Percentiles rank a stretch among this genome's conserved stretches.
These are phyloP conservation scores for Bassia scoparia DNA, from an alignment of 148 eudicot species.

Conservation along the genomic window DNA sequence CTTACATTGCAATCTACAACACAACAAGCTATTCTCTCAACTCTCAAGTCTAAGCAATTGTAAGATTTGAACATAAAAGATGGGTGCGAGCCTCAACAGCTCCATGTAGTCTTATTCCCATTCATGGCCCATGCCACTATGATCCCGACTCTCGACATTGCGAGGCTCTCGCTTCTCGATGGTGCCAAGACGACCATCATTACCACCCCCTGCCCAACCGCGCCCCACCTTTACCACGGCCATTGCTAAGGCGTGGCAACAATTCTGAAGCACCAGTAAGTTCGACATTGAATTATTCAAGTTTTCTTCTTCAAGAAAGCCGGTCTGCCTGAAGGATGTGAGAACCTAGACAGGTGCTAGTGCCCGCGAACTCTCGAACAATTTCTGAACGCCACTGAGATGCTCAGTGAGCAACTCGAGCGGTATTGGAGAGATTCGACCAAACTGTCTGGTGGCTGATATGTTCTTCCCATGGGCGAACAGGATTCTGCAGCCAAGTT, in stretches of 20 bases:
- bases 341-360: constrained; percentile 31
- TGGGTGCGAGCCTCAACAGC: constrained; percentile 28
- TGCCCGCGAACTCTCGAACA: neutral
- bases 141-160: constrained; percentile 58
- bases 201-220: constrained; percentile 42
- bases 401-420: constrained; percentile 44
- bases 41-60: neutral
- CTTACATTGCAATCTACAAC: no score
- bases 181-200: constrained; percentile 51
- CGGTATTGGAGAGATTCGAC: constrained; percentile 29
- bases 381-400: constrained; percentile 32
- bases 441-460: constrained; percentile 47
- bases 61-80: neutral
- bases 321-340: constrained; percentile 44
- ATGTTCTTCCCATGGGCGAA: constrained; percentile 48
- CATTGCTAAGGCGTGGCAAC: neutral
- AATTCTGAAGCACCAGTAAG: neutral
- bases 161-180: constrained; percentile 40
- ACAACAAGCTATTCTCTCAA: no score
- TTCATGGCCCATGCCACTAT: constrained; percentile 52
- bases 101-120: constrained; percentile 52
- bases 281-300: constrained; percentile 30
- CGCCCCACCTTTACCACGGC: constrained; percentile 26
- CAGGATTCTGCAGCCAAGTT: constrained; percentile 29
- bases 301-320: constrained; percentile 33